Percentiles rank a stretch among this genome's conserved stretches.
These are phyloP conservation scores for Cutaneotrichosporon arboriforme DNA, from an alignment of 1,284 basidiomycete species.

Conservation along the genomic window DNA sequence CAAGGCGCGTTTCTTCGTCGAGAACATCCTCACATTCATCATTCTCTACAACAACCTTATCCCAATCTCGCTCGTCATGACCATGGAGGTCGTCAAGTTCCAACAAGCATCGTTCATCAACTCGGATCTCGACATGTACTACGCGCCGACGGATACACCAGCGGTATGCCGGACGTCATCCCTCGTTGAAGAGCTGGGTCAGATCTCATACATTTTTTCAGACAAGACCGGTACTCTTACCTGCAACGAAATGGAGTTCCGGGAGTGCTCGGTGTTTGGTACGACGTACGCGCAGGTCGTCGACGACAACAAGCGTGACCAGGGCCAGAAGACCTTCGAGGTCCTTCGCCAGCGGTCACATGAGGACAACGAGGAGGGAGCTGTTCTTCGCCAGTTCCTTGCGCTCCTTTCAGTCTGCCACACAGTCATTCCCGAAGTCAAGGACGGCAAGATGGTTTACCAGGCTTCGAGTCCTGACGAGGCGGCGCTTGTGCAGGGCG, in stretches of 20 bases:
- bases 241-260: slow-evolving; percentile 97
- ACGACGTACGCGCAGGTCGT: slow-evolving; percentile 82
- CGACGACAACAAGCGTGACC: slow-evolving; percentile 70
- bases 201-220: slow-evolving; percentile 91
- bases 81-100: slow-evolving; percentile 99
- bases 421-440: slow-evolving; percentile 94
- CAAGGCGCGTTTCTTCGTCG: slow-evolving; percentile 67
- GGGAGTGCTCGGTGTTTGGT: slow-evolving; percentile 82
- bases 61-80: slow-evolving; percentile 97
- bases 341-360: slow-evolving; percentile 32
- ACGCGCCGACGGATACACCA: slow-evolving; percentile 88
- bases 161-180: slow-evolving; percentile 95
- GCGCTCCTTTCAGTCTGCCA: slow-evolving; percentile 92
- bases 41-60: slow-evolving; percentile 99
- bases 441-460: slow-evolving; percentile 74
- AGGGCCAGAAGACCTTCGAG: slow-evolving; percentile 50
- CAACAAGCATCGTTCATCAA: slow-evolving; percentile 97
- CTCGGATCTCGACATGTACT: slow-evolving; percentile 94
- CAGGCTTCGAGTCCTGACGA: slow-evolving; percentile 99
- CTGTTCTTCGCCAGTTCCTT: slow-evolving; percentile 76
- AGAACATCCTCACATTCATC: slow-evolving; percentile 97
- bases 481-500: slow-evolving; percentile 90
- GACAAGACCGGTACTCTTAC: slow-evolving; percentile 99
- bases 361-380: slow-evolving; percentile 62
- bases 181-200: slow-evolving; percentile 95